Evolutionary conservation across 2,329 filamentous ascomycete species (phyloP), one percentile per base, ranked within the genome.

Genomic region (Capronia epimyces): DNA sequence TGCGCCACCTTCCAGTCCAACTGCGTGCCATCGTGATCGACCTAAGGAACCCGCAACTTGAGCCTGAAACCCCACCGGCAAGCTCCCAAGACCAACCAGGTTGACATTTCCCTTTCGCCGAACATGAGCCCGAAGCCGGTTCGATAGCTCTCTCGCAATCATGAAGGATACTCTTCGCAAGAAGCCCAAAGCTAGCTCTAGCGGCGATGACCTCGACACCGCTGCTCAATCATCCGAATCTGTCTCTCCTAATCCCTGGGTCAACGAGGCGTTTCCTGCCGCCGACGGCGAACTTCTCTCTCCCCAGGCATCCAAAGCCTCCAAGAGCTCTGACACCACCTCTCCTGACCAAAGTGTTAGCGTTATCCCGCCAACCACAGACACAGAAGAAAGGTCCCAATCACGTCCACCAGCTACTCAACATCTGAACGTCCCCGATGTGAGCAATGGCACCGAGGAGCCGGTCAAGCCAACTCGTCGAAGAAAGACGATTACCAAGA

Each of bases 141-240:
- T 32, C 24, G 20, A 31, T 44, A n/a, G 15, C 40, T 37, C 45
- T 24, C 24, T 27, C 15, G 13, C 47, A 31, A 49, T 9, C 25
- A 57, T 57, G 55, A 57, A 57, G 36, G 55, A 57, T 12, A 57
- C 55, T 16, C 34, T 57, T 18, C 51, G 55, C 22, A 55, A 57
- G 29, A 57, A 55, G 29, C 18, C 47, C 31, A 55, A 52, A 24
- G 36, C 43, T 12, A 46, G 46, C 16, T 49, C 51, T 9, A 42
- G 32, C 24, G 45, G 43, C 25, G 55, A 57, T 20, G 36, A n/a
- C n/a, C n/a, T 57, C 21, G 52, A 54, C 16, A 32, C 46, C 18
- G 50, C 46, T 7, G 51, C 50, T n/a, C 49, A 50, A 22, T 52
- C 52, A n/a, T 52, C 48, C 22, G 55, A 57, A 21, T 52, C 55